Conservation (phyloP, 495 filamentous ascomycete genomes). For the Tuber microsphaerosporum region DNA sequence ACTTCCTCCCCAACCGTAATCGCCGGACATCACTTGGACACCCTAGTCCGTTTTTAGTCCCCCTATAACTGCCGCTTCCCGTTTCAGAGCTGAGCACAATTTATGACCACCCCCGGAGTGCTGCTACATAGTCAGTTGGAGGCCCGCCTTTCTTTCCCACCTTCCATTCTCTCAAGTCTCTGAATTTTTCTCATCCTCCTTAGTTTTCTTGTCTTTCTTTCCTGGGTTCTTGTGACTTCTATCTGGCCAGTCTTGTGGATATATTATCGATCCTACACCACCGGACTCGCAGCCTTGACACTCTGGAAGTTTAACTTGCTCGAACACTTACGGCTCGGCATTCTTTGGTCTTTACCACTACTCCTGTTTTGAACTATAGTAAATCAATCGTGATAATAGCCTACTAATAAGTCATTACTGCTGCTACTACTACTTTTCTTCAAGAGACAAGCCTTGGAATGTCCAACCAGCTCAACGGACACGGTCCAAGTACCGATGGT, state of each 20-base stretch:
- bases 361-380: not conserved
- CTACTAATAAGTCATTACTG: not conserved
- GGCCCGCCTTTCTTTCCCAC: not conserved
- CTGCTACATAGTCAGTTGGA: not conserved
- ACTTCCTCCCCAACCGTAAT: not conserved
- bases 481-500: not conserved
- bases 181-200: not conserved
- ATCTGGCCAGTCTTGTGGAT: not conserved
- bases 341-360: not conserved
- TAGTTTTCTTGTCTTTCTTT: not conserved
- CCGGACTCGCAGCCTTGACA: not conserved
- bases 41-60: not conserved
- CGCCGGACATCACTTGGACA: not conserved
- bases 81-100: not conserved
- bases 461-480: not conserved
- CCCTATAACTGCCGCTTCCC: not conserved
- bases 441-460: not conserved
- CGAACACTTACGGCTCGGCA: not conserved
- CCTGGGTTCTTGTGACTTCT: not conserved
- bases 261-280: not conserved
- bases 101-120: not conserved
- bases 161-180: not conserved
- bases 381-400: not conserved
- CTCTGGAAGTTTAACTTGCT: not conserved
- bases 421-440: not conserved